Evolutionary conservation across 2,329 filamentous ascomycete species (phyloP).

Genomic region (Talaromyces sp.): DNA sequence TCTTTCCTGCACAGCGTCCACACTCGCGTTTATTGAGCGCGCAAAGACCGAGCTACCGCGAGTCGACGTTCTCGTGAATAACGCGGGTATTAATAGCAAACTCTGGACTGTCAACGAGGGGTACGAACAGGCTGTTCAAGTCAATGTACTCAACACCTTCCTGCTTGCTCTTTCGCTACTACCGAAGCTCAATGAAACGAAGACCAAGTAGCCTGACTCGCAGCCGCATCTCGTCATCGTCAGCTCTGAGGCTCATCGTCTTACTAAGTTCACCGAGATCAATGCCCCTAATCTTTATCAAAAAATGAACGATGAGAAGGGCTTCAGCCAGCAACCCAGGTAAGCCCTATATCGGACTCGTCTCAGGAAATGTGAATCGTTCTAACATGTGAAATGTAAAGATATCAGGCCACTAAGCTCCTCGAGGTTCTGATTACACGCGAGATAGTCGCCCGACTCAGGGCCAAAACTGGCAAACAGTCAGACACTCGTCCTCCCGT

Average conservation of each 20-base stretch:
- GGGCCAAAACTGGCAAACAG: too few species aligned
- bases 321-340: not conserved
- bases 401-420: conserved; percentile 46
- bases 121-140: conserved; percentile 47
- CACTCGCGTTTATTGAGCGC: not conserved
- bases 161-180: conserved; percentile 48
- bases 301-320: conserved; percentile 33
- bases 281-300: conserved; percentile 36
- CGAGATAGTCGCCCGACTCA: conserved; percentile 29
- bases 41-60: not conserved
- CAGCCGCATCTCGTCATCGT: conserved; percentile 26
- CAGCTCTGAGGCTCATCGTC: conserved; percentile 20
- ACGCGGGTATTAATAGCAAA: not conserved
- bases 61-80: not conserved
- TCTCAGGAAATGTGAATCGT: too few species aligned
- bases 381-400: not conserved
- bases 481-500: not conserved
- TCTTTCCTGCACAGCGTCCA: not conserved
- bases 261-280: conserved; percentile 42
- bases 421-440: conserved; percentile 45
- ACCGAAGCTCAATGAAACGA: conserved; percentile 47
- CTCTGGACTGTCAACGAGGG: conserved; percentile 30
- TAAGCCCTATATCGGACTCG: too few species aligned
- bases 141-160: conserved; percentile 52
- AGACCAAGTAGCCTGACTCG: conserved; percentile 22